Conservation (phyloP, 2,329 filamentous ascomycete species). For the Neonectria punicea region DNA sequence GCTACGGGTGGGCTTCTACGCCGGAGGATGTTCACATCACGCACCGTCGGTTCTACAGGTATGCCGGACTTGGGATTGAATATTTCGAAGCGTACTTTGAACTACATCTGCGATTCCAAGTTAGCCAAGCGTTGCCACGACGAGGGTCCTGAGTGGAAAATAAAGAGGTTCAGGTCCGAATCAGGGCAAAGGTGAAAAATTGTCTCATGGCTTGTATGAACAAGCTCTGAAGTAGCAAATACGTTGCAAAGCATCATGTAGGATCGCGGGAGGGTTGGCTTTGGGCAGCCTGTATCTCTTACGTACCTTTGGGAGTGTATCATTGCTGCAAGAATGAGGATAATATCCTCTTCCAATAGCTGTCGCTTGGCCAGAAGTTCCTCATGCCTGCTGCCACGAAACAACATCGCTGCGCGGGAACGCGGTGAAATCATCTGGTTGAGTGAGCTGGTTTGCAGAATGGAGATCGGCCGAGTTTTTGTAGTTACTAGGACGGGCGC, state of each 20-base stretch:
- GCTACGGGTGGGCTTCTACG: no score
- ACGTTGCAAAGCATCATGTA: slow-evolving; percentile 1
- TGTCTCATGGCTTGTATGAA: neutral
- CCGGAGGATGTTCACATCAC: no score
- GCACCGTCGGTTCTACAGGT: no score
- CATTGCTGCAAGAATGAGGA: slow-evolving; percentile 88
- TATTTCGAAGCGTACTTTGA: slow-evolving; percentile 84
- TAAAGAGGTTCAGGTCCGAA: slow-evolving; percentile 47
- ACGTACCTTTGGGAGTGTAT: slow-evolving; percentile 99
- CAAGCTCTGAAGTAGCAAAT: slow-evolving; percentile 1
- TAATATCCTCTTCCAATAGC: no score
- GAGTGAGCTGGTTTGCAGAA: neutral
- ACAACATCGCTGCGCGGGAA: neutral
- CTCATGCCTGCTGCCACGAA: neutral
- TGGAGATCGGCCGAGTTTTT: neutral
- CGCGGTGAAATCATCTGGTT: neutral
- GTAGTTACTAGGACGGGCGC: neutral
- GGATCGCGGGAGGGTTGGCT: neutral
- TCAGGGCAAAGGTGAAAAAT: slow-evolving; percentile 77
- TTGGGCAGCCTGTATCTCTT: neutral
- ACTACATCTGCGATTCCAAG: slow-evolving; percentile 80
- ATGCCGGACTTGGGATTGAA: no score
- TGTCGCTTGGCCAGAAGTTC: no score
- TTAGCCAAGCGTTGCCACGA: slow-evolving; percentile 19
- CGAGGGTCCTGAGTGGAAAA: neutral